Conservation (phyloP, 2,329 filamentous ascomycete species). For the Diaporthe vaccinii region DNA sequence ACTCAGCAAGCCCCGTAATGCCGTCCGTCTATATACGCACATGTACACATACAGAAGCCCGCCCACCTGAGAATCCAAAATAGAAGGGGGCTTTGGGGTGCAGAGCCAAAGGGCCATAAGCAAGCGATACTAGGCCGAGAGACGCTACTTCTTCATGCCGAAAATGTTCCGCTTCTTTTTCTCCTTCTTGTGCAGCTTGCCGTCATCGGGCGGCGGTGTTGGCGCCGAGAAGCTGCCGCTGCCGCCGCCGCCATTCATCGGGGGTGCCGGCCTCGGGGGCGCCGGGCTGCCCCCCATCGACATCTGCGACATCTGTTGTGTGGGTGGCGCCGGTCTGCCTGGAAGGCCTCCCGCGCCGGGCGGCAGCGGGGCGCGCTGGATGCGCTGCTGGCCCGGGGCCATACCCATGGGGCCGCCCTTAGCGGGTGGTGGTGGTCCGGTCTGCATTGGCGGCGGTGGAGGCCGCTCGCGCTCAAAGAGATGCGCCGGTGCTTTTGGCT, state of each 20-base stretch:
- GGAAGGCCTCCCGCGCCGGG: slow-evolving; percentile 52
- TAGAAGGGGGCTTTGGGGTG: not conserved
- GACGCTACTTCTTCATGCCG: slow-evolving; percentile 68
- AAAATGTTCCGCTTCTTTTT: slow-evolving; percentile 74
- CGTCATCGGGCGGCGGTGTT: slow-evolving; percentile 43
- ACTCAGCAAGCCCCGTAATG: not conserved
- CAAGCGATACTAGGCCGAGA: not conserved
- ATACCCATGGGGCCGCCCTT: slow-evolving; percentile 45
- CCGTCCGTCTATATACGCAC: slow-evolving; percentile 16
- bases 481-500: slow-evolving; percentile 86
- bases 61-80: slow-evolving; percentile 1
- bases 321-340: slow-evolving; percentile 60
- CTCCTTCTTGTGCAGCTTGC: slow-evolving; percentile 65
- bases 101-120: not conserved
- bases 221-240: slow-evolving; percentile 45
- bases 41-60: not conserved
- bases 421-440: slow-evolving; percentile 49
- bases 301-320: slow-evolving; percentile 69
- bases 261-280: slow-evolving; percentile 46
- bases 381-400: slow-evolving; percentile 47
- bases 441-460: slow-evolving; percentile 59
- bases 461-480: slow-evolving; percentile 81
- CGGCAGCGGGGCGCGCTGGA: slow-evolving; percentile 47
- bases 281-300: slow-evolving; percentile 54
- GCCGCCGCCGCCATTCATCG: slow-evolving; percentile 44